Base-by-base conservation (phyloP, 768 basidiomycete species). In the Mrakia gelida region DNA sequence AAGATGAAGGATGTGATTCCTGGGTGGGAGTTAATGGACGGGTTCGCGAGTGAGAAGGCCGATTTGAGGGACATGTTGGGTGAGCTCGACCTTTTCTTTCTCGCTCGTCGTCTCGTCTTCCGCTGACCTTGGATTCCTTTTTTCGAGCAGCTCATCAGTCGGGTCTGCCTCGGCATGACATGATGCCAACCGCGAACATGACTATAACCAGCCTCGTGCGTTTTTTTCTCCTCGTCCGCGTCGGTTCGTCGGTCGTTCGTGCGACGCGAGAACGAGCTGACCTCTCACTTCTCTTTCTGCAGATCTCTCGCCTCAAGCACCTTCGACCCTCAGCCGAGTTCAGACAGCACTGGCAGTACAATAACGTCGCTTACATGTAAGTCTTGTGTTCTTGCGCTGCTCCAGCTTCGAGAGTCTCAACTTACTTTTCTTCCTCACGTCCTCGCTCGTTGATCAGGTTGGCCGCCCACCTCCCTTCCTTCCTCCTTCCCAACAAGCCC, bases 1-100 rank as follows among this genome's bases (percentile, higher is more conserved):
- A 82, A 82, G 73, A 77, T 83, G 38, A 82, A 81, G 73, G 81
- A 82, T 62, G 73, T 82, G 32, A 54, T 83, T 26, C 82, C 82
- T 0, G 81, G 79, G 7, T 83, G 80, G 80, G 56, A 80, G 16
- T 49, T 83, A 34, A 77, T 79, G 76, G 84, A 84, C 63, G 70
- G 73, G 30, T 76, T 80, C 45, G 81, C 81, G 6, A 76, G 75
- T 5, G 80, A 82, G 32, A 76, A 82, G 73, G 79, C 80, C 0
- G 79, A 81, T 68, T 61, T 84, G 9, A 54, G 79, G 2, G 84
- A 84, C 71, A 71, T 82, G 8, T 63, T 81, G 23, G 72, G 83
- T 82, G 78, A 81, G 82, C n/a, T 79, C 5, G 13, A 23, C n/a
- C n/a, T n/a, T n/a, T 45, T 18, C 45, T 52, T 59, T 18, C 26